Evolutionary conservation across 306 rosid species (phyloP), one percentile per base, ranked within the genome.

Genomic region (Dalbergia oliveri): DNA sequence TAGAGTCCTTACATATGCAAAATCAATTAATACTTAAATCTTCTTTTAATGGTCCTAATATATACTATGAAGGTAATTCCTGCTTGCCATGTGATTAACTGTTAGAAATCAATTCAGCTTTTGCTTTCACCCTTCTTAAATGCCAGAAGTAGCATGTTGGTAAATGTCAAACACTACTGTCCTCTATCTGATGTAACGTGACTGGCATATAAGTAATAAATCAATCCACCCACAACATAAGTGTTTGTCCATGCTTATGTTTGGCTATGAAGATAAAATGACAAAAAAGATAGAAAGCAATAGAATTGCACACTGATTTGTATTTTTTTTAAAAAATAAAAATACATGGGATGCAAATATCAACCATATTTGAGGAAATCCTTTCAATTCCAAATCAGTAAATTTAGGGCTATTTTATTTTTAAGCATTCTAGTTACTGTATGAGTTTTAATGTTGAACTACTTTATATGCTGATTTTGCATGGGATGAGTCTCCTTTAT

Each of bases 1-100:
- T 93, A 59, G 87, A 88, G 35, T 95, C 98, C 67, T 88, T 95
- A 80, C 81, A 86, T 85, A 78, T 94, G 90, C 88, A 90, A 66
- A 86, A 91, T 76, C 96, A 96, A 21, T 82, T 93, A 72, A 88
- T 89, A 59, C 88, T 95, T 8, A 93, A 86, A 83, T 90, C 95
- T 77, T 95, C 98, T 54, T 95, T 95, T 80, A 93, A 93, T 82
- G 98, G 98, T 45, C 90, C 95, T 47, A 95, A 93, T 79, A 91
- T 95, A 85, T 87, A 93, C 84, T 95, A 93, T 86, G 99, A 95
- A 93, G 99, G 99, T 95, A 37, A 49, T 90, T 88, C 64, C 62
- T 83, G 78, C 81, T 56, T 54, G 81, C 57, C 5, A 57, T 33
- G 39, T 75, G 19, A 69, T 70, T 54, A 33, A 47, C 51, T 50